These are phyloP conservation scores for Oenanthe sinensis DNA, from an alignment of 129 eudicot species.

Conservation along the genomic window DNA sequence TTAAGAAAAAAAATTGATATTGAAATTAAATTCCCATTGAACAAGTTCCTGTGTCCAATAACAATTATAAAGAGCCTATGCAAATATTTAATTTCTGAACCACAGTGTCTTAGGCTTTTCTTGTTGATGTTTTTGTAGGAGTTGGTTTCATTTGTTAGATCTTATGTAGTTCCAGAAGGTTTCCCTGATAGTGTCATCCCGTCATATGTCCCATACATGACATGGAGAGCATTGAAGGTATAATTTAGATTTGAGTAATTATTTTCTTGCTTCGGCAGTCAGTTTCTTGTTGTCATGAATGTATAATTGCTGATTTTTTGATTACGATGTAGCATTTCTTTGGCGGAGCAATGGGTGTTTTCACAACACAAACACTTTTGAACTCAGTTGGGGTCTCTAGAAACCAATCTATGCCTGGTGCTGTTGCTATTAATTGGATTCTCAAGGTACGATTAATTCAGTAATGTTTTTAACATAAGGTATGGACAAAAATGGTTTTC, in stretches of 20 bases:
- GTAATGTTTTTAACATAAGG: not conserved
- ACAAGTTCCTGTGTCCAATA: not conserved
- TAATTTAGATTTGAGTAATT: not conserved
- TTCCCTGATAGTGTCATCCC: constrained; percentile 93
- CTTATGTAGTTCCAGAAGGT: constrained; percentile 98
- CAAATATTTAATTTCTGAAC: not conserved
- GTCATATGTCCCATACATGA: constrained; percentile 96
- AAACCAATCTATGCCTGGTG: constrained; percentile 64
- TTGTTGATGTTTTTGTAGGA: constrained; percentile 43
- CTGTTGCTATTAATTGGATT: constrained; percentile 97
- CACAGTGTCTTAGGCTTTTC: not conserved
- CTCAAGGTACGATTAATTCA: constrained; percentile 52
- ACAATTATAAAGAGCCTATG: not conserved
- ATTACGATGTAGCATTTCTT: constrained; percentile 62
- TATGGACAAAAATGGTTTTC: not conserved
- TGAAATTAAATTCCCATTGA: too few relatives aligned
- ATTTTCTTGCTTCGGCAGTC: not conserved
- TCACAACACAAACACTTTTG: constrained; percentile 89
- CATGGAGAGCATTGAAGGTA: constrained; percentile 99
- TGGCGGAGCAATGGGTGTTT: constrained; percentile 99
- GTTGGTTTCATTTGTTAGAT: constrained; percentile 68
- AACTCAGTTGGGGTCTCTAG: constrained; percentile 84
- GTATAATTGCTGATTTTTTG: not conserved
- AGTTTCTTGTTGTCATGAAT: not conserved
- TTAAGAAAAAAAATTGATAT: too few relatives aligned